A percentile compares a stretch with the other conserved stretches of the same genome.
Conservation (phyloP, 805 yeast genomes). For the Cyberlindnera petersonii region DNA sequence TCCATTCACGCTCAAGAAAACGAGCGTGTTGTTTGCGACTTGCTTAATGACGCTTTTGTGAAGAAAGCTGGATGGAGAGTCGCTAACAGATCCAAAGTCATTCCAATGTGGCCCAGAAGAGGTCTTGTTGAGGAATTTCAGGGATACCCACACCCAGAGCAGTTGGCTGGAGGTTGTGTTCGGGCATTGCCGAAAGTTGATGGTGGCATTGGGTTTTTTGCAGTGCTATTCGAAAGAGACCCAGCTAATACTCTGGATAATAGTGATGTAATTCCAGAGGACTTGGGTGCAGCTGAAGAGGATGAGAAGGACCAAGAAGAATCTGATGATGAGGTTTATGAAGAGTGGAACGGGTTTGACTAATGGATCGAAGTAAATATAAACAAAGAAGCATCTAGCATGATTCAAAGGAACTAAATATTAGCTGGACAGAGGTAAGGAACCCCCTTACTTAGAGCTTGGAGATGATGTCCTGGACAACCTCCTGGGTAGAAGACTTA, state of each 20-base stretch:
- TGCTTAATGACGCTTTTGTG: conserved; percentile 65
- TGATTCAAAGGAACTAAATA: conserved; percentile 1
- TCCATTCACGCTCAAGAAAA: conserved; percentile 92
- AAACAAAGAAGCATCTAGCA: conserved; percentile 4
- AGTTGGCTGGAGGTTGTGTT: conserved; percentile 79
- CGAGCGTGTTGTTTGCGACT: conserved; percentile 82
- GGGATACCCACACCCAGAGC: conserved; percentile 43
- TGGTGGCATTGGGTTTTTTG: conserved; percentile 99
- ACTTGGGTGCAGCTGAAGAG: neutral
- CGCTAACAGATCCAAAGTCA: conserved; percentile 51
- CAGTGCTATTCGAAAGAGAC: conserved; percentile 76
- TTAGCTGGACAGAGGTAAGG: neutral
- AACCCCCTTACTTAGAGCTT: conserved; percentile 20
- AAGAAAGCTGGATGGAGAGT: conserved; percentile 72
- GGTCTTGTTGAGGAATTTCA: conserved; percentile 70
- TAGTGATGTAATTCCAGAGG: neutral
- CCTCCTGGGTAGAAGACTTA: conserved; percentile 78
- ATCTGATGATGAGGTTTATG: conserved; percentile 12
- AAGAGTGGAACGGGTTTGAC: conserved; percentile 37
- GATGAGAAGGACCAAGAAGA: conserved; percentile 4
- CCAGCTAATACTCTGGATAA: conserved; percentile 1
- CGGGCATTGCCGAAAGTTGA: conserved; percentile 82
- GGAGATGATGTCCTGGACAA: conserved; percentile 70
- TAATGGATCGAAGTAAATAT: no score
- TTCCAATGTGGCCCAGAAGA: conserved; percentile 84